A percentile compares a stretch with the other conserved stretches of the same genome.
Conservation (phyloP, 2,329 filamentous ascomycete genomes). For the Exophiala phaeomuriformis region DNA sequence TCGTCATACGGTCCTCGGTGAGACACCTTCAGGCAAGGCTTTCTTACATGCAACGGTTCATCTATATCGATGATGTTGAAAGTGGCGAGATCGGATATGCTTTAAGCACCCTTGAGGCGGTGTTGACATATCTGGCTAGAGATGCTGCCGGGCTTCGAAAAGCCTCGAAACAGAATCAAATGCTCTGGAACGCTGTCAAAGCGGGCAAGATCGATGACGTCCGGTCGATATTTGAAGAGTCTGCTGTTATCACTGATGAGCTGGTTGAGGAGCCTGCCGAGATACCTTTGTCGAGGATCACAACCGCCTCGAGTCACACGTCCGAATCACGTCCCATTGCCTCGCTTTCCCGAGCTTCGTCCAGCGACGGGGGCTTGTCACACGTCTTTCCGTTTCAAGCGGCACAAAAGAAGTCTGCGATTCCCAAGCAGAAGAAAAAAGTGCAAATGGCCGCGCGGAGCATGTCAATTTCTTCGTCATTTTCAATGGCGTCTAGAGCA, state of each 20-base stretch:
- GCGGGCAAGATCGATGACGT: slow-evolving; percentile 70
- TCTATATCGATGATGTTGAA: slow-evolving; percentile 96
- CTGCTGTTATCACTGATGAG: slow-evolving; percentile 42
- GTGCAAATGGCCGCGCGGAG: slow-evolving; percentile 88
- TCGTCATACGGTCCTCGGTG: slow-evolving; percentile 85
- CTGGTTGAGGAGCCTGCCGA: slow-evolving; percentile 38
- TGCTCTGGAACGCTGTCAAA: slow-evolving; percentile 78
- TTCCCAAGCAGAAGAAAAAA: slow-evolving; percentile 50
- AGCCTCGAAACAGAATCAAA: slow-evolving; percentile 77
- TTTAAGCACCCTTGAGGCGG: slow-evolving; percentile 89
- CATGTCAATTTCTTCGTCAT: slow-evolving; percentile 75
- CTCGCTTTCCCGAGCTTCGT: slow-evolving; percentile 36
- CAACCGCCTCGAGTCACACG: slow-evolving; percentile 15
- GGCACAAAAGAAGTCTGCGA: slow-evolving; percentile 34
- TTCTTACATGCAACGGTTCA: slow-evolving; percentile 93
- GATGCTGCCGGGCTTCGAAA: slow-evolving; percentile 75
- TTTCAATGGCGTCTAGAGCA: slow-evolving; percentile 73
- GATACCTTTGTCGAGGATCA: slow-evolving; percentile 21
- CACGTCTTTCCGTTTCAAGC: slow-evolving; percentile 91
- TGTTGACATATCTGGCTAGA: slow-evolving; percentile 75
- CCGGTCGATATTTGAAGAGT: slow-evolving; percentile 70
- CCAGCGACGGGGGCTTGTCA: slow-evolving; percentile 46
- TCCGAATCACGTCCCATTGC: slow-evolving; percentile 19
- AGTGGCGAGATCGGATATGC: slow-evolving; percentile 94
- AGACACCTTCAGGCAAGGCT: slow-evolving; percentile 80